These are phyloP conservation scores for Trypanosoma rangeli DNA, from an alignment of 208 protist genomes.

Conservation along the genomic window DNA sequence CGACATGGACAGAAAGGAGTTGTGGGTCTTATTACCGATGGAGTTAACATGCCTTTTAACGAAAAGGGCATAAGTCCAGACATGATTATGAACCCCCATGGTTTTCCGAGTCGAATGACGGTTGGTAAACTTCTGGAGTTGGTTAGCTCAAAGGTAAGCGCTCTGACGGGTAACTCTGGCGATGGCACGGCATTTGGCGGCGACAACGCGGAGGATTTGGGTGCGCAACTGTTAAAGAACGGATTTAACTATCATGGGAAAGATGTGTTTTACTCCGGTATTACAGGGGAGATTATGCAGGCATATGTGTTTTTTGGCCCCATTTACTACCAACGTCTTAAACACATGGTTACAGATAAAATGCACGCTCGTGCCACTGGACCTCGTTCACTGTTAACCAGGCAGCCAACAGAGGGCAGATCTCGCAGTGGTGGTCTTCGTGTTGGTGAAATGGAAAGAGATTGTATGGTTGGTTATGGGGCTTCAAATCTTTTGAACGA, in stretches of 20 bases:
- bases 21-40: conserved; percentile 97
- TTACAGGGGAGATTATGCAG: conserved; percentile 97
- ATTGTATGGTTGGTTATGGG: conserved; percentile 99
- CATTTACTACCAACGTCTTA: conserved; percentile 99
- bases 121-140: conserved; percentile 99
- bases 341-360: conserved; percentile 99
- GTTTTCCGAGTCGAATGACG: conserved; percentile 99
- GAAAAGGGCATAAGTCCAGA: conserved; percentile 97
- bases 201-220: conserved; percentile 94
- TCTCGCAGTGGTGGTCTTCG: conserved; percentile 98
- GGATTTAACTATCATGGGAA: conserved; percentile 99
- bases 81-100: conserved; percentile 99
- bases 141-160: conserved; percentile 96
- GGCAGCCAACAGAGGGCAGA: conserved; percentile 99
- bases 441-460: conserved; percentile 99
- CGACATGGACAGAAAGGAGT: conserved; percentile 99
- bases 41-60: conserved; percentile 99
- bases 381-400: conserved; percentile 95
- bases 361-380: conserved; percentile 98
- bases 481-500: conserved; percentile 96
- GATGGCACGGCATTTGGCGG: conserved; percentile 97
- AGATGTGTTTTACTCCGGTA: conserved; percentile 95
- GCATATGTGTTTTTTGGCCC: conserved; percentile 99
- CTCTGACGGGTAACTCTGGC: conserved; percentile 88
- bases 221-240: conserved; percentile 67